A percentile compares a stretch with the other conserved stretches of the same genome.
phyloP scores from a whole-genome alignment of 768 basidiomycete genomes.

The Lactarius tabidus region DNA sequence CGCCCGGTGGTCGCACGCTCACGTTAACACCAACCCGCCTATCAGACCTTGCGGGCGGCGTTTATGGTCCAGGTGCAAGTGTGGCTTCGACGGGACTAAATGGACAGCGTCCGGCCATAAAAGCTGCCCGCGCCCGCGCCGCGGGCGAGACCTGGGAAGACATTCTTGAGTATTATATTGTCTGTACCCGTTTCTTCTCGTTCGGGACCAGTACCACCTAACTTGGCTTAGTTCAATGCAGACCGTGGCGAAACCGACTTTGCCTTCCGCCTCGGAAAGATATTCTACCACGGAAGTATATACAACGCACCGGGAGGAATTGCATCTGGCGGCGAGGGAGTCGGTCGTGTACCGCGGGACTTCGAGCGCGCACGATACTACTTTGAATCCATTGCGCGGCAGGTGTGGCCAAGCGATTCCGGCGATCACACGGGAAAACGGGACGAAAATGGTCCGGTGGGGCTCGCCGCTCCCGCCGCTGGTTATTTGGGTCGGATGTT shows the following conservation, averaged over 20 bases:
- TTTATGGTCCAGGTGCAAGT: slow-evolving; percentile 93
- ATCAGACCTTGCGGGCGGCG: slow-evolving; percentile 87
- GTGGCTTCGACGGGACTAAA: slow-evolving; percentile 85
- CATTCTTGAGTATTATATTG: slow-evolving; percentile 87
- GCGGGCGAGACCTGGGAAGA: slow-evolving; percentile 95
- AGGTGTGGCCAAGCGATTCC: slow-evolving; percentile 85
- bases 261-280: slow-evolving; percentile 89
- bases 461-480: slow-evolving; percentile 73
- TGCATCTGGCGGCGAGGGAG: slow-evolving; percentile 86
- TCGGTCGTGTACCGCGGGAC: slow-evolving; percentile 80
- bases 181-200: slow-evolving; percentile 33
- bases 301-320: slow-evolving; percentile 77
- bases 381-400: slow-evolving; percentile 78
- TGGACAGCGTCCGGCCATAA: slow-evolving; percentile 67
- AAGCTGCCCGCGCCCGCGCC: slow-evolving; percentile 75
- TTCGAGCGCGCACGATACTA: slow-evolving; percentile 74
- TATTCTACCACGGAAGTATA: slow-evolving; percentile 94
- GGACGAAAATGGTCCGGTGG: slow-evolving; percentile 35
- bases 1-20: slow-evolving; percentile 85
- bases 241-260: slow-evolving; percentile 88
- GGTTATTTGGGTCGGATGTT: slow-evolving; percentile 93
- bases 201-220: not conserved
- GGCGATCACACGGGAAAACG: slow-evolving; percentile 43
- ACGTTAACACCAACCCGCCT: slow-evolving; percentile 77
- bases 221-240: slow-evolving; percentile 73